phyloP scores from a whole-genome alignment of 2,329 filamentous ascomycete species.

The Apiospora rasikravindrae region DNA sequence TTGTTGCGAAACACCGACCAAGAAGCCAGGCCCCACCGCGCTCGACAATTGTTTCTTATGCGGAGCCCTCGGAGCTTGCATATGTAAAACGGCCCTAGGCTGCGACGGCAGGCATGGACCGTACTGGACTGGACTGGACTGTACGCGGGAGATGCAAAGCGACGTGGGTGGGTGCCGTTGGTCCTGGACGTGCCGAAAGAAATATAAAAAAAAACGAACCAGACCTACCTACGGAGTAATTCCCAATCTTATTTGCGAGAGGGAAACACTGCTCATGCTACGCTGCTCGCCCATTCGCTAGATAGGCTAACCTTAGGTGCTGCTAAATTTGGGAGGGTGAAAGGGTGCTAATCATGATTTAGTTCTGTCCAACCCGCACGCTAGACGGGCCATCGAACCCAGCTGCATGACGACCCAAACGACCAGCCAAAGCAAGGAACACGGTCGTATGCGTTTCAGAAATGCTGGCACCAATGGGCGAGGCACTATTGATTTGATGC shows the following conservation, averaged over 20 bases:
- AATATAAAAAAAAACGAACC: background rate
- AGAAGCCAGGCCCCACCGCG: background rate
- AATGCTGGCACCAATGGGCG: background rate
- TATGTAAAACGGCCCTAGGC: slow-evolving; percentile 11
- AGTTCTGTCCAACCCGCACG: background rate
- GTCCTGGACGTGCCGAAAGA: background rate
- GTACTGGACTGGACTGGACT: too few relatives aligned
- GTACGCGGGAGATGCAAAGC: background rate
- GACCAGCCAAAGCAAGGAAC: background rate
- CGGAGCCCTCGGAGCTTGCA: background rate
- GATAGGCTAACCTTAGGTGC: background rate
- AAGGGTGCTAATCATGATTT: background rate
- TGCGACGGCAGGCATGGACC: background rate
- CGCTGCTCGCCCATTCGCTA: background rate
- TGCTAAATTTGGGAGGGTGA: slow-evolving; percentile 6
- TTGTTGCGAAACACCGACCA: slow-evolving; percentile 10
- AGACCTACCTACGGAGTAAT: background rate
- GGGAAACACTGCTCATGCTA: background rate
- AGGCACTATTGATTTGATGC: background rate
- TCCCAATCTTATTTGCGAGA: background rate
- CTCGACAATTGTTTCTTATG: slow-evolving; percentile 8
- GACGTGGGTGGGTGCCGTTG: slow-evolving; percentile 12
- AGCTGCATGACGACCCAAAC: slow-evolving; percentile 10
- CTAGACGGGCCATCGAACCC: background rate
- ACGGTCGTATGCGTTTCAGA: background rate